Evolutionary conservation across 495 filamentous ascomycete genomes (phyloP).

Genomic region (Aspergillus cavernicola): DNA sequence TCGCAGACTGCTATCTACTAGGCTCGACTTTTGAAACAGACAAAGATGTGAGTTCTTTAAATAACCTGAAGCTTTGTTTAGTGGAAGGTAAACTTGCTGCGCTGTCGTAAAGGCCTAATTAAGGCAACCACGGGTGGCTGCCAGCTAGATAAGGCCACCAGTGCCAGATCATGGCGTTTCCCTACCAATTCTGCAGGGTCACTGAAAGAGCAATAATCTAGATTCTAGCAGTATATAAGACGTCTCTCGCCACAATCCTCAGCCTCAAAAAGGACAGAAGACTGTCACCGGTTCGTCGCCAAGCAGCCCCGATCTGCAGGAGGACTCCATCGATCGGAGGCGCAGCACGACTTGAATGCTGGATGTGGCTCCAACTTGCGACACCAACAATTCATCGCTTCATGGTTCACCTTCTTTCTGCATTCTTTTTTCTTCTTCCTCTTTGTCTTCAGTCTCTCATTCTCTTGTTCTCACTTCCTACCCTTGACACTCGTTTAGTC

Average conservation of each 20-base stretch:
- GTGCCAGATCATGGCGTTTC: too few species aligned
- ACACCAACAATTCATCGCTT: constrained; percentile 7
- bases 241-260: constrained; percentile 1
- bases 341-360: constrained; percentile 12
- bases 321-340: constrained; percentile 13
- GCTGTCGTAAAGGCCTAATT: too few species aligned
- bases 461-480: background rate
- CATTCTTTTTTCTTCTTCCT: constrained; percentile 16
- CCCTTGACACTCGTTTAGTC: constrained; percentile 4
- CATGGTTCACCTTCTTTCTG: constrained; percentile 17
- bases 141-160: too few species aligned
- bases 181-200: too few species aligned
- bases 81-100: too few species aligned
- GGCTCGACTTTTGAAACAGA: too few species aligned
- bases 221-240: too few species aligned
- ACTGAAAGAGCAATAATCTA: too few species aligned
- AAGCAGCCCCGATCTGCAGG: constrained; percentile 2
- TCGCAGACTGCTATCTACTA: too few species aligned
- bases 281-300: background rate
- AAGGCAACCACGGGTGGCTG: too few species aligned
- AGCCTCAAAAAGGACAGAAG: background rate
- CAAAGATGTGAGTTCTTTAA: too few species aligned
- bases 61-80: too few species aligned
- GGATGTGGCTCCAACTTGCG: background rate
- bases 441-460: background rate